Conservation (phyloP, 2,329 filamentous ascomycete species). For the Ophiosphaerella narmari region DNA sequence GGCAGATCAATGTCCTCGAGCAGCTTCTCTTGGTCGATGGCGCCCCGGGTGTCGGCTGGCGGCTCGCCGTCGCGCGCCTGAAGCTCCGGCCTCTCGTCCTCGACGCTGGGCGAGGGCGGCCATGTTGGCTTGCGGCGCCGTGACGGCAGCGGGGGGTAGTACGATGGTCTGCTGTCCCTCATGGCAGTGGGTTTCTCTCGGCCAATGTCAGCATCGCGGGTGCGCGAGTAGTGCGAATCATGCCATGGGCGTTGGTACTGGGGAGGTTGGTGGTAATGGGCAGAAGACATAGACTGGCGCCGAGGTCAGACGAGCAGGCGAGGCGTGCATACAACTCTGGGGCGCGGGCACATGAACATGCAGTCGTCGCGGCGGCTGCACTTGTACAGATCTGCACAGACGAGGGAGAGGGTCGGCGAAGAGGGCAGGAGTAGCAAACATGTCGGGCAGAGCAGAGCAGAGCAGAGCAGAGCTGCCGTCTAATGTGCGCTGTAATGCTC, state of each 20-base stretch:
- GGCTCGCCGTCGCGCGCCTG: slow-evolving; percentile 52
- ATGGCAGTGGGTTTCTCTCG: slow-evolving; percentile 26
- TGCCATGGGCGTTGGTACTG: slow-evolving; percentile 26
- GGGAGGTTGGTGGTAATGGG: slow-evolving; percentile 31
- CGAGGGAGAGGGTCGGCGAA: background rate
- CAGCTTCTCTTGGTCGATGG: slow-evolving; percentile 70
- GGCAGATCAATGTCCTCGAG: slow-evolving; percentile 62
- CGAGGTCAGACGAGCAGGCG: slow-evolving; percentile 16
- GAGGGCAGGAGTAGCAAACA: slow-evolving; percentile 11
- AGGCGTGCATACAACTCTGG: background rate
- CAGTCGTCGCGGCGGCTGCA: too few relatives aligned
- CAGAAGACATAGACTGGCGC: slow-evolving; percentile 25
- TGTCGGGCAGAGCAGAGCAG: slow-evolving; percentile 3
- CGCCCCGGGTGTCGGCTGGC: slow-evolving; percentile 66
- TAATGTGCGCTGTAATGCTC: slow-evolving; percentile 4
- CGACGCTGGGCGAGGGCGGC: slow-evolving; percentile 68
- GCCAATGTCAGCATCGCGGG: slow-evolving; percentile 22
- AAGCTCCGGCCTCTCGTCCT: slow-evolving; percentile 69
- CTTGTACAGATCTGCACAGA: background rate
- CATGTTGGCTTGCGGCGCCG: slow-evolving; percentile 35
- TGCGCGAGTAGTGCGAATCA: slow-evolving; percentile 28
- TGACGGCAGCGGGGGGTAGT: slow-evolving; percentile 9
- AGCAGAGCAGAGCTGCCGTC: too few relatives aligned
- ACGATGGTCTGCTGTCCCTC: slow-evolving; percentile 22
- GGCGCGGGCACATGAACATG: too few relatives aligned